Percentiles rank a stretch among this genome's conserved stretches.
Evolutionary conservation across 2,329 filamentous ascomycete genomes (phyloP).

Genomic region (Cladosporium oxysporum): DNA sequence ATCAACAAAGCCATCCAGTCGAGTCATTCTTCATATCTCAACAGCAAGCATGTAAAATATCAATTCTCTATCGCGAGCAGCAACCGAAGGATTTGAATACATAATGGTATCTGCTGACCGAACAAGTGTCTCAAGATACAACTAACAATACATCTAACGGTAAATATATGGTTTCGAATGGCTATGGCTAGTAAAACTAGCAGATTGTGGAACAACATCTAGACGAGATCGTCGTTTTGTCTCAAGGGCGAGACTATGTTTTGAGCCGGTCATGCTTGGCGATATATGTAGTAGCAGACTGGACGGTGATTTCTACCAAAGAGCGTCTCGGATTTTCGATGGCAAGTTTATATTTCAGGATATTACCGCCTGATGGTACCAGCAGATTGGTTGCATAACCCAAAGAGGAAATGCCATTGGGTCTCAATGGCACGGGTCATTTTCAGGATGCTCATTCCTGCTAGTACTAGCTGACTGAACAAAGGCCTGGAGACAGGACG

Average conservation of each 20-base stretch:
- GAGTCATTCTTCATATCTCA: no score
- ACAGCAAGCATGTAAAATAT: no score
- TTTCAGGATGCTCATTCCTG: background rate
- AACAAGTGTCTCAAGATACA: background rate
- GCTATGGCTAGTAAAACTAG: background rate
- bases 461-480: background rate
- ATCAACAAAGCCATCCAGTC: no score
- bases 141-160: background rate
- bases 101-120: no score
- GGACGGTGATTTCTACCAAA: background rate
- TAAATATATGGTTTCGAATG: background rate
- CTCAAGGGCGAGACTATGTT: background rate
- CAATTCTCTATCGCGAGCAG: no score
- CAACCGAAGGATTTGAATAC: no score
- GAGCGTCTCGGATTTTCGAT: background rate
- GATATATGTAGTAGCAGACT: background rate
- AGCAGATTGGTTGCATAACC: no score
- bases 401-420: no score
- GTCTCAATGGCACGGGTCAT: background rate
- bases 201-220: background rate
- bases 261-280: background rate
- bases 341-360: no score
- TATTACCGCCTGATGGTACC: no score
- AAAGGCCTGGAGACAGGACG: background rate
- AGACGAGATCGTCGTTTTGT: background rate